Conservation (phyloP, 768 basidiomycete genomes). For the Boletus sp. region DNA sequence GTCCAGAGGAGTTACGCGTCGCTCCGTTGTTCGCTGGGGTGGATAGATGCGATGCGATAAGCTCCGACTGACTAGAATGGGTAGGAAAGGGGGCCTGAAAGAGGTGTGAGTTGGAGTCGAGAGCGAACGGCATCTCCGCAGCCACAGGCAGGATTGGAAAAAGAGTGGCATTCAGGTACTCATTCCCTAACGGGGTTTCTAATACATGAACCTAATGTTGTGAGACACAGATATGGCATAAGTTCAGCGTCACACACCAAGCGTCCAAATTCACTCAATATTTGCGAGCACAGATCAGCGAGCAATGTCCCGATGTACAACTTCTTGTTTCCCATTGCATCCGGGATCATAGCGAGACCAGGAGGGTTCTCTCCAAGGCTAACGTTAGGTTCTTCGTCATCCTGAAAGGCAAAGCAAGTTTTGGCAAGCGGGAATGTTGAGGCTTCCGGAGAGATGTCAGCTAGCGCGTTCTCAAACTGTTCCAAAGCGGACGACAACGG, state of each 20-base stretch:
- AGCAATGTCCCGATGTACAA: slow-evolving; percentile 86
- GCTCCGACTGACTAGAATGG: slow-evolving; percentile 57
- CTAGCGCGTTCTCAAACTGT: slow-evolving; percentile 65
- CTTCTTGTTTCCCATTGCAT: slow-evolving; percentile 83
- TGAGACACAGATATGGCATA: slow-evolving; percentile 7
- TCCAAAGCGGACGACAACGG: slow-evolving; percentile 51
- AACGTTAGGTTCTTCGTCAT: slow-evolving; percentile 49
- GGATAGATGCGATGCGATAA: slow-evolving; percentile 28
- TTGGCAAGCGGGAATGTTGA: slow-evolving; percentile 75
- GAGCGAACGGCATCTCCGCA: slow-evolving; percentile 57
- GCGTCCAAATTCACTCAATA: slow-evolving; percentile 81
- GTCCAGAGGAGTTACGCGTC: slow-evolving; percentile 54
- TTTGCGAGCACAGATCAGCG: slow-evolving; percentile 84
- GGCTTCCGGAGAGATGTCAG: slow-evolving; percentile 63
- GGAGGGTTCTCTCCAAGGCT: slow-evolving; percentile 55
- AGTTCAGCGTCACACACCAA: slow-evolving; percentile 54
- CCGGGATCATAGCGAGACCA: slow-evolving; percentile 77
- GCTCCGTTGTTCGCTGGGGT: slow-evolving; percentile 31
- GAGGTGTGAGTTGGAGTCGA: slow-evolving; percentile 46
- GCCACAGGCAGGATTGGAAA: slow-evolving; percentile 62
- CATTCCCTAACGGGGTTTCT: slow-evolving; percentile 83
- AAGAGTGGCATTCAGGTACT: slow-evolving; percentile 71
- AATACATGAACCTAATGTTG: slow-evolving; percentile 63
- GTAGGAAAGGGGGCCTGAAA: slow-evolving; percentile 47
- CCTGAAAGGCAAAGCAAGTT: slow-evolving; percentile 85